Base-by-base conservation (phyloP, 2,329 filamentous ascomycete species). In the Huntiella abstrusa region DNA sequence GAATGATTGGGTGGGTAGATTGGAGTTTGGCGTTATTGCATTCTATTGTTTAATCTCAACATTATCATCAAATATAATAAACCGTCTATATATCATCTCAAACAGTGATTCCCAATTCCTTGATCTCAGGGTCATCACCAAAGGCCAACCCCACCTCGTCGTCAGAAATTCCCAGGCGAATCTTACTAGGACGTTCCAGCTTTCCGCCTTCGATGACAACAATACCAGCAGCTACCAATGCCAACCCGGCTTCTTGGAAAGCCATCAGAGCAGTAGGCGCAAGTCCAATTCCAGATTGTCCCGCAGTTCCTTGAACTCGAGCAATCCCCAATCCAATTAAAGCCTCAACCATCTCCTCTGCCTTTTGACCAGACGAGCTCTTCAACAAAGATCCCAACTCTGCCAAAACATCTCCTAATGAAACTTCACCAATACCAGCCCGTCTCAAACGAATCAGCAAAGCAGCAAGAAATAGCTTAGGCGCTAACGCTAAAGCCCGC, bases 121-220 rank as follows among this genome's bases (percentile, higher is more conserved):
- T 86, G 47, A 92, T 79, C 57, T 95, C 85, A 5, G 74, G 75
- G 63, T 98, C 91, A 53, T 94, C 87, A 50, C 80, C 77, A 54
- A 96, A 77, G 28, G 88, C 91, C 58, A 85, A 73, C 58, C 80
- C 80, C 22, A 98, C 76, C 62, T 98, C 88, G 56, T 96, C 88
- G 50, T 94, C 84, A 10, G 83, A 82, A 53, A 96, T 79, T 16
- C 83, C 77, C 48, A 98, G 67, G 48, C 88, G 71, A 36, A 98
- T 74, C 60, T 92, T 87, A 48, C 85, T 88, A 16, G 84, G 85
- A 38, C 91, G 70, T 58, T 96, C 88, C 0, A 86, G 80, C 53
- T 77, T 77, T 50, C 79, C 73, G 3, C 74, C 74, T 60, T 98
- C 91, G 45, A 98, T 61, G 4, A 85, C 83, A 49, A 98, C 70